Evolutionary conservation across 2,329 filamentous ascomycete genomes (phyloP), one percentile per base, ranked within the genome.

Genomic region (Neonectria ditissima): DNA sequence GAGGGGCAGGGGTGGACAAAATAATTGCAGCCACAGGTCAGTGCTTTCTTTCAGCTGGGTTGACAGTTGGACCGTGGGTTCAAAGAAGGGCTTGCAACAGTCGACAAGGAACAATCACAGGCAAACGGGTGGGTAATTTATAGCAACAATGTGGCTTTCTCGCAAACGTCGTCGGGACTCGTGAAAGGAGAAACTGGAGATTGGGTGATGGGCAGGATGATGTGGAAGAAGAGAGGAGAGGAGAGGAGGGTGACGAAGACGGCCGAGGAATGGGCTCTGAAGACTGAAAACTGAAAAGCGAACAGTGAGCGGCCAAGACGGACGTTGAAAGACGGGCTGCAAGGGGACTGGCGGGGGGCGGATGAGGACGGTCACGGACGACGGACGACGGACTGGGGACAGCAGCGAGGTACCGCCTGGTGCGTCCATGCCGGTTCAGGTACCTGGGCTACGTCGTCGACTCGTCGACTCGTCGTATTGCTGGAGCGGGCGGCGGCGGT

Each of bases 1-100:
- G 70, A 72, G 68, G 68, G 69, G 69, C 69, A 72, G 62, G 65
- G 63, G 66, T 62, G 28, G 70, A 68, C 65, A 72, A 71, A 72
- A 63, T 43, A 72, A 63, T 43, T 50, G 55, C 34, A 47, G 55
- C 34, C 47, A 39, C 37, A 41, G 59, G 59, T 61, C 59, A 61
- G 28, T 61, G 59, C 59, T 61, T 47, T 26, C 11, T 11, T 13
- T 32, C 11, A 18, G 48, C 37, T 30, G 20, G 39, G 47, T 11
- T 11, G 24, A 22, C 6, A 10, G 47, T 11, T 5, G 24, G 24
- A 26, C 24, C 4, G 24, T 26, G 28, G 55, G 43, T 37, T 34
- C 54, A 47, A 45, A 45, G 43, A 65, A 62, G 34, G 34, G 37
- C 43, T 39, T 37, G 55, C 45, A 63, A 28, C 37, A 41, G 37